phyloP scores from a whole-genome alignment of 257 asterid genomes.

The Solanum medicagineum region DNA sequence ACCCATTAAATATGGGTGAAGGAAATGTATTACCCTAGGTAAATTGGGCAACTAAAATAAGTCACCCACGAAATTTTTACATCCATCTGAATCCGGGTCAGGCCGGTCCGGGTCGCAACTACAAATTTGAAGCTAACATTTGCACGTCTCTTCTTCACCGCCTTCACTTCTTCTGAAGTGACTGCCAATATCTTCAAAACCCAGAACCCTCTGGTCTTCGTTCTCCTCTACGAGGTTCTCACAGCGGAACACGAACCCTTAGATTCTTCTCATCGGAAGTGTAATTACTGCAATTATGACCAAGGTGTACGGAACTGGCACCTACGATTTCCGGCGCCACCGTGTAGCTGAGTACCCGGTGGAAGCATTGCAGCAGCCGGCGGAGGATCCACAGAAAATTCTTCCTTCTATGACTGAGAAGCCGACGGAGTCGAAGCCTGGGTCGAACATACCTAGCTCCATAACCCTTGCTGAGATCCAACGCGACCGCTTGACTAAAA shows the following conservation, averaged over 20 bases:
- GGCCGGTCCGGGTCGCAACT: background rate
- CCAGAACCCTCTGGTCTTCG: background rate
- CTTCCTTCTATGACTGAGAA: conserved; percentile 14
- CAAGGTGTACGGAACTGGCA: conserved; percentile 71
- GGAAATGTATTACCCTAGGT: too few relatives aligned
- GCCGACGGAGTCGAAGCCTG: conserved; percentile 47
- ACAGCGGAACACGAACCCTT: background rate
- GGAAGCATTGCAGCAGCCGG: conserved; percentile 16
- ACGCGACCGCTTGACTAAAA: conserved; percentile 75
- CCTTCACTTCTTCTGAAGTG: background rate
- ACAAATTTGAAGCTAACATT: background rate
- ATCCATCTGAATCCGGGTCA: background rate
- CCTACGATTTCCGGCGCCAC: conserved; percentile 82
- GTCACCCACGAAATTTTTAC: too few relatives aligned
- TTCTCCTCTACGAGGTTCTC: background rate
- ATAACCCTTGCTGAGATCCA: conserved; percentile 87
- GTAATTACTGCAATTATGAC: conserved; percentile 24
- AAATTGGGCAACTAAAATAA: too few relatives aligned
- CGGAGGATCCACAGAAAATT: background rate
- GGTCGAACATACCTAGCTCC: conserved; percentile 47
- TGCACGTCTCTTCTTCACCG: background rate
- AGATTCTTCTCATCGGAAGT: background rate
- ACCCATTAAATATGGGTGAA: too few relatives aligned
- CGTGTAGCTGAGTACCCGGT: conserved; percentile 93
- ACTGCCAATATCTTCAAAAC: background rate